These are phyloP conservation scores for Trametes coccinea DNA, from an alignment of 768 basidiomycete species.

Conservation along the genomic window DNA sequence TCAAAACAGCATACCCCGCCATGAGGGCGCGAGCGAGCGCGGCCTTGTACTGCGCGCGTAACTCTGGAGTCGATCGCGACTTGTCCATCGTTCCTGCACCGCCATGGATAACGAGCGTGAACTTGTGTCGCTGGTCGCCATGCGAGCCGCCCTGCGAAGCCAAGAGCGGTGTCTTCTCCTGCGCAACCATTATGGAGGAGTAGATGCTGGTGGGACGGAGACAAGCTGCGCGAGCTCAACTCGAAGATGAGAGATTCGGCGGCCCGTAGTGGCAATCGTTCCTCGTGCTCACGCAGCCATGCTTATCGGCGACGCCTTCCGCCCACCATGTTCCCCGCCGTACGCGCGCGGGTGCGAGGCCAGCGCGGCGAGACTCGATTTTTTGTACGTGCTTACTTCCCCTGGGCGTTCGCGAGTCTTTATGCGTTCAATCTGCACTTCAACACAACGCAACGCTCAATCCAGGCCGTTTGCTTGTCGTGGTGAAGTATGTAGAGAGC, in stretches of 20 bases:
- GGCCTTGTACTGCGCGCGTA: slow-evolving; percentile 56
- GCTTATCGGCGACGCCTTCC: too few species aligned
- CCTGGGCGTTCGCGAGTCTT: too few species aligned
- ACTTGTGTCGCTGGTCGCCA: slow-evolving; percentile 24
- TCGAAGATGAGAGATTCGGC: not conserved
- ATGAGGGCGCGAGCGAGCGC: slow-evolving; percentile 55
- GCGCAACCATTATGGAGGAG: slow-evolving; percentile 1
- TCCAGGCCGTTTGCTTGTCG: too few species aligned
- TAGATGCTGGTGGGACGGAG: not conserved
- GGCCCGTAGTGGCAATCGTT: not conserved
- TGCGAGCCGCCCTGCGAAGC: not conserved
- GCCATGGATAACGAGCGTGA: slow-evolving; percentile 69
- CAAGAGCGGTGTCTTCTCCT: slow-evolving; percentile 7
- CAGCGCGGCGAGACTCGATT: too few species aligned
- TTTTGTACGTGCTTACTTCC: too few species aligned
- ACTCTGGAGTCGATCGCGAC: slow-evolving; percentile 56
- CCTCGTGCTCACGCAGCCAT: not conserved
- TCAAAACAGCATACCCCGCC: slow-evolving; percentile 65
- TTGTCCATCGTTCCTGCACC: slow-evolving; percentile 74
- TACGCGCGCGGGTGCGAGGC: too few species aligned
- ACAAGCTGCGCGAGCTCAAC: not conserved
- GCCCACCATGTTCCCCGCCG: too few species aligned
- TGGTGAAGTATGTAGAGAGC: too few species aligned
- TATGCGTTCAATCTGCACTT: too few species aligned
- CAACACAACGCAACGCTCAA: too few species aligned